phyloP scores from a whole-genome alignment of 176 grass and related monocot species.

The Tillandsia fasciculata region DNA sequence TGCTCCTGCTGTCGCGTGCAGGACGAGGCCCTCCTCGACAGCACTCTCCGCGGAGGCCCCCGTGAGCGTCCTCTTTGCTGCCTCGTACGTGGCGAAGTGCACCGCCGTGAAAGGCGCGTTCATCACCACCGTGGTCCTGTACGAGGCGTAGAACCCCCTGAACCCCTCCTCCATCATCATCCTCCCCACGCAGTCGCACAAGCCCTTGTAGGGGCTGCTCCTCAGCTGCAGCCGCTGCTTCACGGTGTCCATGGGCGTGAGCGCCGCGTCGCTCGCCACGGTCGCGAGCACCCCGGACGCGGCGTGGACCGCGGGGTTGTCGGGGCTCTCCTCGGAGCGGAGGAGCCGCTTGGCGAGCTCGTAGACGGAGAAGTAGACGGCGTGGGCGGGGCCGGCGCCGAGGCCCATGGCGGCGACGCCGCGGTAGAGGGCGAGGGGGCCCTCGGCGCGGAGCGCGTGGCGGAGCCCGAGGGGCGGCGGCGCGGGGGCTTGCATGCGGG shows the following conservation, averaged over 20 bases:
- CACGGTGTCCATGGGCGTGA: slow-evolving; percentile 91
- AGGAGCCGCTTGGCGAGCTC: slow-evolving; percentile 57
- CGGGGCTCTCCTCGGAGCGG: slow-evolving; percentile 41
- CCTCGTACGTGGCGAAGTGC: slow-evolving; percentile 82
- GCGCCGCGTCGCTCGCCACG: slow-evolving; percentile 60
- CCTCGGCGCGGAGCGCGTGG: slow-evolving; percentile 32
- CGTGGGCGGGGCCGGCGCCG: slow-evolving; percentile 74
- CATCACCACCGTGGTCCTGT: slow-evolving; percentile 74
- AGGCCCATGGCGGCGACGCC: slow-evolving; percentile 79
- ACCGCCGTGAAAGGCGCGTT: slow-evolving; percentile 80
- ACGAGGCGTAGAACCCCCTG: slow-evolving; percentile 58
- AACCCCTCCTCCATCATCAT: slow-evolving; percentile 59
- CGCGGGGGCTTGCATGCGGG: slow-evolving; percentile 74
- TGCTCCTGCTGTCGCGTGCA: slow-evolving; percentile 73
- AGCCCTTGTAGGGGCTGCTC: slow-evolving; percentile 69
- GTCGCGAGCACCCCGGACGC: slow-evolving; percentile 66
- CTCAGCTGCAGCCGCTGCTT: slow-evolving; percentile 91
- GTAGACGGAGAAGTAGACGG: slow-evolving; percentile 86
- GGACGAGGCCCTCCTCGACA: slow-evolving; percentile 53
- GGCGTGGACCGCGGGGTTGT: slow-evolving; percentile 70
- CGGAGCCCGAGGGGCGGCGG: slow-evolving; percentile 31
- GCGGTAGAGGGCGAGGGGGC: slow-evolving; percentile 53
- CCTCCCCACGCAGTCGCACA: slow-evolving; percentile 60
- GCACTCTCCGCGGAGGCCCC: slow-evolving; percentile 36
- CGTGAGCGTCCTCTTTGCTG: slow-evolving; percentile 55